These are phyloP conservation scores for Ilex paraguariensis DNA, from an alignment of 305 asterid genomes.

Conservation along the genomic window DNA sequence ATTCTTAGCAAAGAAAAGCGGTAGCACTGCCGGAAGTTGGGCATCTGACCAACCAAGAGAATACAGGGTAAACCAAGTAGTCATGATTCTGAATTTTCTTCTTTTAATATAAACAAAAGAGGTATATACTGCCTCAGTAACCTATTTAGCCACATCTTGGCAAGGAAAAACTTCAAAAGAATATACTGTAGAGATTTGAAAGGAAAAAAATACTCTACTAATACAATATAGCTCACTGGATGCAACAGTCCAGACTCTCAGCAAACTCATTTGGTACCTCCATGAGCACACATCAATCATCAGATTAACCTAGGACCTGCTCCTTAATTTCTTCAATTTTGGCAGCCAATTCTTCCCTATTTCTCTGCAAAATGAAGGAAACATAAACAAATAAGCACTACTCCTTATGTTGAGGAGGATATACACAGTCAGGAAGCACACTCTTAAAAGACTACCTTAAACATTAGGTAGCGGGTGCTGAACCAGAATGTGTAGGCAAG, in stretches of 20 bases:
- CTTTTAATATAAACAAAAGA: too few relatives aligned
- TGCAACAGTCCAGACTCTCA: neutral
- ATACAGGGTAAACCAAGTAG: too few relatives aligned
- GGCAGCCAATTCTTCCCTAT: slow-evolving; percentile 54
- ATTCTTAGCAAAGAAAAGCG: too few relatives aligned
- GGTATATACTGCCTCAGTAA: too few relatives aligned
- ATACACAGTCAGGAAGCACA: neutral
- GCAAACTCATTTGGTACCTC: neutral
- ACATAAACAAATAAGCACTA: neutral
- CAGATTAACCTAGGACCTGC: slow-evolving; percentile 50
- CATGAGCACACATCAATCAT: slow-evolving; percentile 18
- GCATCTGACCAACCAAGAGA: too few relatives aligned
- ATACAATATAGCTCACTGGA: neutral
- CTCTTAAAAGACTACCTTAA: slow-evolving; percentile 42
- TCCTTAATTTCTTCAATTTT: slow-evolving; percentile 61
- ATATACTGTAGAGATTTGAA: too few relatives aligned
- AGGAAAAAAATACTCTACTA: neutral
- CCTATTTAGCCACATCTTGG: neutral
- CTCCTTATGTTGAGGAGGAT: neutral
- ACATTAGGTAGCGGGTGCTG: slow-evolving; percentile 53
- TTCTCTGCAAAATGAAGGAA: slow-evolving; percentile 41
- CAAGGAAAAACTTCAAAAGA: too few relatives aligned
- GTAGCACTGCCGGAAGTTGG: too few relatives aligned
- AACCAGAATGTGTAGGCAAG: slow-evolving; percentile 73
- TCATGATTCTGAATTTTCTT: too few relatives aligned